Evolutionary conservation across 345 rosid species (phyloP).

Genomic region (Murraya koenigii): DNA sequence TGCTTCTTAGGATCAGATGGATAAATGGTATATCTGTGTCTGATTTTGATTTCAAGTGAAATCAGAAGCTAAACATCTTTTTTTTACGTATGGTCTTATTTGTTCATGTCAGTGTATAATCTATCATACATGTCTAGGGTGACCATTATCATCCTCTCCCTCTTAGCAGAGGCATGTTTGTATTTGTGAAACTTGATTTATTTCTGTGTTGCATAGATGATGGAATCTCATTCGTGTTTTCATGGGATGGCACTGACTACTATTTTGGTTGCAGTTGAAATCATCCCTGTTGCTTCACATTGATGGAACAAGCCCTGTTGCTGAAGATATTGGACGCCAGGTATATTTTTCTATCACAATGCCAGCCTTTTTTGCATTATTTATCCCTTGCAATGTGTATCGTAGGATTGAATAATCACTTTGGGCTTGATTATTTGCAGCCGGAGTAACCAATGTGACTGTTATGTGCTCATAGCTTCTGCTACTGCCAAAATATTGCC

Average conservation of each 20-base stretch:
- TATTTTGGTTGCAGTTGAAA: constrained; percentile 61
- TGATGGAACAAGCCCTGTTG: constrained; percentile 94
- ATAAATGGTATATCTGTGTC: not conserved
- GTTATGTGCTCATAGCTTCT: not conserved
- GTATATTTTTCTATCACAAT: constrained; percentile 29
- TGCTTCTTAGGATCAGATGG: not conserved
- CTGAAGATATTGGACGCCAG: constrained; percentile 99
- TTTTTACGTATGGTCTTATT: not conserved
- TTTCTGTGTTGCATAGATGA: not conserved
- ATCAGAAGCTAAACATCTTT: not conserved
- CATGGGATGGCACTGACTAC: not conserved
- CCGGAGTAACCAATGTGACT: not conserved
- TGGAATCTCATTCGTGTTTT: not conserved
- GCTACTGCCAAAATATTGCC: not conserved
- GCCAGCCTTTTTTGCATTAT: not conserved
- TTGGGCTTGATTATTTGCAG: not conserved
- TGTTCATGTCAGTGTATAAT: not conserved
- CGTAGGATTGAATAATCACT: not conserved
- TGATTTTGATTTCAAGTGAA: not conserved
- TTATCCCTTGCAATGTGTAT: not conserved
- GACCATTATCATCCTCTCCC: not conserved
- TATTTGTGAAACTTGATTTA: not conserved
- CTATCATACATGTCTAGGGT: not conserved
- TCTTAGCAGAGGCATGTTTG: not conserved
- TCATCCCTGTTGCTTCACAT: constrained; percentile 89